Evolutionary conservation across 805 yeast species (phyloP).

Genomic region (Sungouiella thailandica): DNA sequence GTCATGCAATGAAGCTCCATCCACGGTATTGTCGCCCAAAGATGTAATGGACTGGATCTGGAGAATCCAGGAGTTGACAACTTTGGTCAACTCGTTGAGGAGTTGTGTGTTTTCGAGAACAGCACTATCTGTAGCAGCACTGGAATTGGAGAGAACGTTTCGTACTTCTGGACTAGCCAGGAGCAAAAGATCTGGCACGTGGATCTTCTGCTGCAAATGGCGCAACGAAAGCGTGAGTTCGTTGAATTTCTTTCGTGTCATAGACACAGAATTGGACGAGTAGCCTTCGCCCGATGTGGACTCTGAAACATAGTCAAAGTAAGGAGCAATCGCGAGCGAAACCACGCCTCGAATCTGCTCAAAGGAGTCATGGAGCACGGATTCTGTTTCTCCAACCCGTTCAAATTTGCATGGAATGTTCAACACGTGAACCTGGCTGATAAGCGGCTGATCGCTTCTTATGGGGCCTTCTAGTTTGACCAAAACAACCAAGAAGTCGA

Average conservation of each 20-base stretch:
- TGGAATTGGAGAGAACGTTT: constrained; percentile 15
- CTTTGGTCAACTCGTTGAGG: constrained; percentile 63
- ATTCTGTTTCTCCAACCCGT: not conserved
- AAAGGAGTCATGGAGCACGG: constrained; percentile 24
- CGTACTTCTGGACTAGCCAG: constrained; percentile 48
- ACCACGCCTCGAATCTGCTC: constrained; percentile 58
- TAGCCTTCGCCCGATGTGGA: constrained; percentile 5
- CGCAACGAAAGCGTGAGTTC: constrained; percentile 66
- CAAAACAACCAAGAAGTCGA: constrained; percentile 2
- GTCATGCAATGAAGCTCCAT: constrained; percentile 50
- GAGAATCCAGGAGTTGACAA: constrained; percentile 71
- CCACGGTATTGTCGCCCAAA: constrained; percentile 46
- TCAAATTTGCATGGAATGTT: constrained; percentile 8
- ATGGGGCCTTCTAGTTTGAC: constrained; percentile 9
- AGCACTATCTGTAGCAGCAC: constrained; percentile 23
- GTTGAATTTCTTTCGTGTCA: constrained; percentile 50
- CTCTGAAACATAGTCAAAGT: constrained; percentile 49
- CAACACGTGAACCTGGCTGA: constrained; percentile 12
- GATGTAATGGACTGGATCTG: constrained; percentile 54
- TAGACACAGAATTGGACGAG: constrained; percentile 4
- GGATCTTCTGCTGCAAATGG: constrained; percentile 62
- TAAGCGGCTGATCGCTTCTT: constrained; percentile 3
- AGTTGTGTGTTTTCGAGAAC: constrained; percentile 42
- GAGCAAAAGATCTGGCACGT: constrained; percentile 57
- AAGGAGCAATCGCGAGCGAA: constrained; percentile 61